Percentiles rank a stretch among this genome's conserved stretches.
Evolutionary conservation across 768 basidiomycete genomes (phyloP).

Genomic region (Galerina sulciceps): DNA sequence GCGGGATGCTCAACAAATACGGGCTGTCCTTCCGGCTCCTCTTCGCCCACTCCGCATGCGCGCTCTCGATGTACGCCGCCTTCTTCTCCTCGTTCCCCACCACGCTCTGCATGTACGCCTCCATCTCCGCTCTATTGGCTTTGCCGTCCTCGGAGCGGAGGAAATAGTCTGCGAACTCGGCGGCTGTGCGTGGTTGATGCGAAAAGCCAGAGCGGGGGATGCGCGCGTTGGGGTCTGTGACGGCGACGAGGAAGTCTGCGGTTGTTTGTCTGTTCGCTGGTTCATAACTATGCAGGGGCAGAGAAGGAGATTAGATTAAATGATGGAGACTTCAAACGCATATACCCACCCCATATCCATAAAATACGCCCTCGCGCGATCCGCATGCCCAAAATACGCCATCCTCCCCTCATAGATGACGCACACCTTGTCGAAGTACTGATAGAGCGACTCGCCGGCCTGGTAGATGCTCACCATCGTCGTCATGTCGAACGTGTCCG

Average conservation of each 20-base stretch:
- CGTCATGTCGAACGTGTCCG: constrained; percentile 55
- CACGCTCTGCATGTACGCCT: constrained; percentile 44
- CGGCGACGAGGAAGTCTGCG: constrained; percentile 65
- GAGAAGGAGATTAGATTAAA: background rate
- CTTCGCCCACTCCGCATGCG: constrained; percentile 52
- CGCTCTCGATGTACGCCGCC: constrained; percentile 50
- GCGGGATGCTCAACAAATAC: constrained; percentile 47
- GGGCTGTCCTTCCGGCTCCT: constrained; percentile 44
- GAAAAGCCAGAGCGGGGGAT: constrained; percentile 46
- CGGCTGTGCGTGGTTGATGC: constrained; percentile 54
- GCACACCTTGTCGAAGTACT: constrained; percentile 80
- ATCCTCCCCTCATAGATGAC: constrained; percentile 76
- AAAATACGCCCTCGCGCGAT: constrained; percentile 72
- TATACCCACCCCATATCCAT: constrained; percentile 52
- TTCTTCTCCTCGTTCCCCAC: constrained; percentile 49
- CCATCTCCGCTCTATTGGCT: constrained; percentile 50
- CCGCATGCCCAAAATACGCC: constrained; percentile 75
- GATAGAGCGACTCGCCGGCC: constrained; percentile 70
- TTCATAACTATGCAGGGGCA: constrained; percentile 48
- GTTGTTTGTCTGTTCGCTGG: constrained; percentile 70
- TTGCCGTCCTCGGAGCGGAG: constrained; percentile 40
- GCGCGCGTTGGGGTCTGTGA: constrained; percentile 66
- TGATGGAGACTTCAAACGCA: background rate
- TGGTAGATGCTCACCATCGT: constrained; percentile 88
- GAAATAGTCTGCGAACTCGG: constrained; percentile 60